Conservation (phyloP, 768 basidiomycete species). For the Dictyophora rubrovolvata region DNA sequence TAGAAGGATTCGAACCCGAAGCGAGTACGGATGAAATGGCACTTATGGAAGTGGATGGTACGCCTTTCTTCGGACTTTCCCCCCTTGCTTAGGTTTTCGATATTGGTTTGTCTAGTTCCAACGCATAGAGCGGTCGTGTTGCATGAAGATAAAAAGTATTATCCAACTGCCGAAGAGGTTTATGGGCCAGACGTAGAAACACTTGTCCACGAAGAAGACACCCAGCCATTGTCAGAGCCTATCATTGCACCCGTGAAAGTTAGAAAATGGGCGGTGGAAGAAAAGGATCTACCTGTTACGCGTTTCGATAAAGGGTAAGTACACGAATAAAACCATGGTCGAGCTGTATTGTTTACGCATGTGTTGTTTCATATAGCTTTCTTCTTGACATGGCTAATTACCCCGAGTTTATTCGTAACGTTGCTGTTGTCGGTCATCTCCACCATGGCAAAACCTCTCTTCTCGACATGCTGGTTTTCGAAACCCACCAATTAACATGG, state of each 20-base stretch:
- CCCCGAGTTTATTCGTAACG: constrained; percentile 92
- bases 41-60: constrained; percentile 82
- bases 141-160: constrained; percentile 98
- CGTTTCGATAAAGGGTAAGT: constrained; percentile 94
- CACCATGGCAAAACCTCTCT: constrained; percentile 98
- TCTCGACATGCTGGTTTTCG: constrained; percentile 94
- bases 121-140: constrained; percentile 74
- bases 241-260: constrained; percentile 94
- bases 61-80: constrained; percentile 13
- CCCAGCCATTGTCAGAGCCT: constrained; percentile 89
- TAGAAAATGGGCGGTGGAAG: constrained; percentile 88
- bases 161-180: constrained; percentile 82
- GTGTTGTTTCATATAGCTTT: constrained; percentile 45
- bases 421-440: constrained; percentile 90
- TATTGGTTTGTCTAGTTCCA: constrained; percentile 42
- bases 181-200: constrained; percentile 95
- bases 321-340: neutral
- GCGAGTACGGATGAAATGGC: constrained; percentile 43
- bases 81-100: neutral
- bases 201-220: constrained; percentile 95
- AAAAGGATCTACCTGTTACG: constrained; percentile 92
- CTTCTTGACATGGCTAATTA: constrained; percentile 83
- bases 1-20: constrained; percentile 81
- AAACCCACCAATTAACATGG: constrained; percentile 93
- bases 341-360: neutral